Percentiles rank a stretch among this genome's conserved stretches.
Conservation (phyloP, 305 asterid species). For the Rubia tinctorum region DNA sequence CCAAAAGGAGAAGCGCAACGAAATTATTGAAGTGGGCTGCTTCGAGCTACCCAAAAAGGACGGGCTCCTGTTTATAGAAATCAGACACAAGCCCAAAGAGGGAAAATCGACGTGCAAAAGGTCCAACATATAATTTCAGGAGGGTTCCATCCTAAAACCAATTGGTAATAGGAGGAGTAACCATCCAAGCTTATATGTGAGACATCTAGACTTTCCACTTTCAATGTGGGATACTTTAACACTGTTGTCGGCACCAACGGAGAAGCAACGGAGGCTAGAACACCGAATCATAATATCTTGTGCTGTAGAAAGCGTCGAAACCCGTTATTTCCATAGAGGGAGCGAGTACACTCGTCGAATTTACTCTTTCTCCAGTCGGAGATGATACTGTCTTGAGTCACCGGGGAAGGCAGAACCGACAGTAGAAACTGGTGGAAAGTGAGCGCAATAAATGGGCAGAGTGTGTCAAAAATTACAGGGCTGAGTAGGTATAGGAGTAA, state of each 20-base stretch:
- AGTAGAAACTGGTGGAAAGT: conserved; percentile 16
- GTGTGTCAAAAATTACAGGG: conserved; percentile 86
- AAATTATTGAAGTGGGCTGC: too few species aligned
- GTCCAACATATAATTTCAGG: too few species aligned
- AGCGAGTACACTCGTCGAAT: conserved; percentile 69
- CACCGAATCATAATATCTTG: conserved; percentile 63
- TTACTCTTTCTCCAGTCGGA: conserved; percentile 46
- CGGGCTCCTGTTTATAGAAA: too few species aligned
- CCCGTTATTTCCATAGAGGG: conserved; percentile 40
- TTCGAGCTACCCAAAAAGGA: too few species aligned
- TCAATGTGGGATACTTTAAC: too few species aligned
- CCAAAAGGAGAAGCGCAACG: too few species aligned
- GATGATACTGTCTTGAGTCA: conserved; percentile 34
- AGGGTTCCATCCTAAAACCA: too few species aligned
- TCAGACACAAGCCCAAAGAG: too few species aligned
- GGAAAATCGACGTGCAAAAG: too few species aligned
- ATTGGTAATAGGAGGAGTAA: too few species aligned
- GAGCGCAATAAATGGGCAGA: conserved; percentile 55
- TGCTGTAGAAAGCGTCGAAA: neutral
- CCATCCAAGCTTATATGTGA: too few species aligned
- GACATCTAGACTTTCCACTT: too few species aligned
- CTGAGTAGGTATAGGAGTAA: conserved; percentile 64
- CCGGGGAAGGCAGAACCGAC: neutral
- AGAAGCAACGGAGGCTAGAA: conserved; percentile 39
- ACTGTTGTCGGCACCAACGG: conserved; percentile 23